phyloP scores from a whole-genome alignment of 2,329 filamentous ascomycete genomes.

The Colletotrichum navitas region DNA sequence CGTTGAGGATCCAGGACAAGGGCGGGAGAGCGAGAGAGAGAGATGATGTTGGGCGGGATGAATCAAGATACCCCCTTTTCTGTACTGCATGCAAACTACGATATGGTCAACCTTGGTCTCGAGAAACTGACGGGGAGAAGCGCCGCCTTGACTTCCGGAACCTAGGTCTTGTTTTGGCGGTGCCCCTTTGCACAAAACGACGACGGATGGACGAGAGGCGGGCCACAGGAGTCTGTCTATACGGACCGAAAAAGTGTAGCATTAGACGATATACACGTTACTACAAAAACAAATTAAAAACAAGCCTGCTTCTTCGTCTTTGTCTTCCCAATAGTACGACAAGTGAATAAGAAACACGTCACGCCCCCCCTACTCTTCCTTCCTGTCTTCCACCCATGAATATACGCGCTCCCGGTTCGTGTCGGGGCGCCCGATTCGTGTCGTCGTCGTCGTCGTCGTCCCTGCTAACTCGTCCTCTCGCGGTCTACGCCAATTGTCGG shows the following conservation, averaged over 20 bases:
- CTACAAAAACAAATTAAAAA: constrained; percentile 17
- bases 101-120: background rate
- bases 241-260: background rate
- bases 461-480: background rate
- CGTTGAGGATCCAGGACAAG: constrained; percentile 41
- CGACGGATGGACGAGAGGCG: background rate
- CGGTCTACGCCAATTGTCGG: background rate
- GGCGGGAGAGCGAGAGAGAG: no score
- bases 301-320: background rate
- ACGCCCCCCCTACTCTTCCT: no score
- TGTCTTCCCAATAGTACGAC: background rate
- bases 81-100: background rate
- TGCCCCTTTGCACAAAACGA: background rate
- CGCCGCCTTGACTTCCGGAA: background rate
- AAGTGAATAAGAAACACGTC: background rate
- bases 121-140: background rate
- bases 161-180: background rate
- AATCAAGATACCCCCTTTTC: constrained; percentile 36
- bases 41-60: background rate
- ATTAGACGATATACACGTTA: constrained; percentile 24
- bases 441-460: constrained; percentile 11
- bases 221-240: background rate
- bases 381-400: no score
- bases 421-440: background rate
- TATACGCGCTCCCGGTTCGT: background rate